Base-by-base conservation (phyloP, 805 yeast genomes). In the Yamadazyma olivae region DNA sequence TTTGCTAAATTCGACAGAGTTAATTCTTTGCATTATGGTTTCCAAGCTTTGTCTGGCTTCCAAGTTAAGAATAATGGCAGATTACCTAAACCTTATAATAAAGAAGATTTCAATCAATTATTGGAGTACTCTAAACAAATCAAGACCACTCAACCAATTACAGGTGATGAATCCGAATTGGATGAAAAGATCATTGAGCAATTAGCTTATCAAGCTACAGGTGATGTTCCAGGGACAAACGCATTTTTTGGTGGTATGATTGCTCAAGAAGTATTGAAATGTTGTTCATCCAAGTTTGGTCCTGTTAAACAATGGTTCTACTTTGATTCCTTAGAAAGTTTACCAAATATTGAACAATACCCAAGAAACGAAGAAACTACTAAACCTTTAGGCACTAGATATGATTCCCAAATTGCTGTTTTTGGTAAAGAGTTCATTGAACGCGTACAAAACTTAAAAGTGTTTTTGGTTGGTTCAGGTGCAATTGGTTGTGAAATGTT, bases 401-500 rank as follows among this genome's bases (percentile, higher is more conserved):
- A 93, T 56, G 99, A 93, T 61, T 78, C 79, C n/a, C 96, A 89
- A 67, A 85, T 89, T 54, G 97, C 98, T 2, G 96, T 91, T 1
- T 89, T 89, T 50, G 99, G 99, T 41, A 56, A 75, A 32, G 77
- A 77, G 28, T 87, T 77, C 63, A 91, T 88, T 56, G 78, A 83
- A 52, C 67, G 66, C 29, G 65, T 93, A 39, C 77, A 86, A 25
- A 87, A 90, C 59, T 67, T 84, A 44, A 83, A 79, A 53, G 88
- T 90, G 3, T 91, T 93, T 61, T 70, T 93, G 47, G 99, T 93
- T 27, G 99, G 99, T 30, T 74, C 97, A 1, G 99, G 99, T 57
- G 99, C 99, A 14, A 93, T 93, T 69, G 99, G 99, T 26, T 93
- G 99, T 69, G 99, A 93, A 66, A 91, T 93, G 90, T 72, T 93